phyloP scores from a whole-genome alignment of 1,284 basidiomycete species.

The Microbotryomycetes sp. region DNA sequence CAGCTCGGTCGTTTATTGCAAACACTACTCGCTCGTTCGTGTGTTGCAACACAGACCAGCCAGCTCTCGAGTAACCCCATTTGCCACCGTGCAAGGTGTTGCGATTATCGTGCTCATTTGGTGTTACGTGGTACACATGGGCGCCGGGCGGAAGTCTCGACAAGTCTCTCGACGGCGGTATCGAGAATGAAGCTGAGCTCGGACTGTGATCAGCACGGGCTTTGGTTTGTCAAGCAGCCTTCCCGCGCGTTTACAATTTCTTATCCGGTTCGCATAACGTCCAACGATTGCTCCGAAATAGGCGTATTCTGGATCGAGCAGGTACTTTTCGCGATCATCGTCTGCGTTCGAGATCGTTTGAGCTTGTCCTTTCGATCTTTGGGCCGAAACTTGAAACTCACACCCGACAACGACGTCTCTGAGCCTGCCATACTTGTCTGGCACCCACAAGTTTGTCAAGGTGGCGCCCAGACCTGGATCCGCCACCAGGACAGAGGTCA shows the following conservation, averaged over 20 bases:
- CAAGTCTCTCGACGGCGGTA: conserved; percentile 1
- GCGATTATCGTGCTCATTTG: conserved; percentile 20
- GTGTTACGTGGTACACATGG: conserved; percentile 7
- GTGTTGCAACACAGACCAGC: conserved; percentile 28
- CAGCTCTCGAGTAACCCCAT: conserved; percentile 35
- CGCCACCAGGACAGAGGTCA: neutral
- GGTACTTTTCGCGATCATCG: conserved; percentile 39
- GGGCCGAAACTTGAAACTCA: neutral
- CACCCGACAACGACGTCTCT: conserved; percentile 30
- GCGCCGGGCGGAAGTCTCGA: neutral
- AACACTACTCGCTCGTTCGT: conserved; percentile 30
- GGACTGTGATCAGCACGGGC: too few relatives aligned
- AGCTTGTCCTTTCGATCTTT: too few relatives aligned
- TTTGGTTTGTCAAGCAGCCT: too few relatives aligned
- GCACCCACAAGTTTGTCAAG: conserved; percentile 37
- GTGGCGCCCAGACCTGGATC: conserved; percentile 34
- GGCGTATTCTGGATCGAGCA: conserved; percentile 35
- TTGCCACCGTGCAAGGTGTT: conserved; percentile 37
- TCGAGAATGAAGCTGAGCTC: conserved; percentile 16
- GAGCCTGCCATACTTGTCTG: conserved; percentile 33
- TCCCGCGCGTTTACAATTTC: conserved; percentile 10
- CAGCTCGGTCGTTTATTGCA: conserved; percentile 32
- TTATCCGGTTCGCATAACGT: conserved; percentile 30
- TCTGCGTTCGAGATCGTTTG: conserved; percentile 32
- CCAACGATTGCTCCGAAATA: conserved; percentile 34